These are phyloP conservation scores for Geotrichum klebahnii DNA, from an alignment of 1,139 yeast species.

Conservation along the genomic window DNA sequence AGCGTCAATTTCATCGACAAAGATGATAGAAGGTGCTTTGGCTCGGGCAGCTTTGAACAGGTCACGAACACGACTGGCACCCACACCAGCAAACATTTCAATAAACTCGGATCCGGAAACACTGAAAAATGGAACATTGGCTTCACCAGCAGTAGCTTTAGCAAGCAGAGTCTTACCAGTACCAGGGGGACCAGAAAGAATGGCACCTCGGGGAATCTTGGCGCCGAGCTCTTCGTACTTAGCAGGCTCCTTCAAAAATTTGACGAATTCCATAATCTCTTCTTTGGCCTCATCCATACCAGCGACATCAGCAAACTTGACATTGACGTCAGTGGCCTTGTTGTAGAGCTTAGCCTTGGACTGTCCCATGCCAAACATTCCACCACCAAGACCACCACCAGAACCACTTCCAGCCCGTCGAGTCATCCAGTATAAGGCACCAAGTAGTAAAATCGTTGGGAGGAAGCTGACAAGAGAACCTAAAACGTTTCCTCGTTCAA, in stretches of 20 bases:
- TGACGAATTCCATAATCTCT: constrained; percentile 96
- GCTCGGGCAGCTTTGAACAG: constrained; percentile 87
- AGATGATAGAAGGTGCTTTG: constrained; percentile 88
- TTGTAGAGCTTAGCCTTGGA: constrained; percentile 88
- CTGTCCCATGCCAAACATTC: constrained; percentile 62
- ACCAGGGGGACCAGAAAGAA: constrained; percentile 98
- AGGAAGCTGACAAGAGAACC: constrained; percentile 66
- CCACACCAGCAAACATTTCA: constrained; percentile 98
- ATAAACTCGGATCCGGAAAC: constrained; percentile 98
- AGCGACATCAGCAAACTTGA: constrained; percentile 89
- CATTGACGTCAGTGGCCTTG: constrained; percentile 84
- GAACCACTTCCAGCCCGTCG: constrained; percentile 48
- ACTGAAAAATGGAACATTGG: constrained; percentile 90
- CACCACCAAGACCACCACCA: constrained; percentile 48
- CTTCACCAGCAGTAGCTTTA: constrained; percentile 99
- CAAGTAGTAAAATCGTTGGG: constrained; percentile 79
- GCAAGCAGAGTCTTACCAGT: constrained; percentile 96
- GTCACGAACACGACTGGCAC: constrained; percentile 96
- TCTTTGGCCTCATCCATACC: constrained; percentile 97
- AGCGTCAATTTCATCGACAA: constrained; percentile 97
- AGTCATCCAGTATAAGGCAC: constrained; percentile 67
- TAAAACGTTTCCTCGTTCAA: constrained; percentile 60
- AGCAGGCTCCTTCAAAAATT: constrained; percentile 80
- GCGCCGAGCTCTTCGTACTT: constrained; percentile 92
- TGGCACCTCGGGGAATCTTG: constrained; percentile 96